Evolutionary conservation across 23 red algal species (phyloP), one percentile per base, ranked within the genome.

Genomic region (Gracilaria gracilis): DNA sequence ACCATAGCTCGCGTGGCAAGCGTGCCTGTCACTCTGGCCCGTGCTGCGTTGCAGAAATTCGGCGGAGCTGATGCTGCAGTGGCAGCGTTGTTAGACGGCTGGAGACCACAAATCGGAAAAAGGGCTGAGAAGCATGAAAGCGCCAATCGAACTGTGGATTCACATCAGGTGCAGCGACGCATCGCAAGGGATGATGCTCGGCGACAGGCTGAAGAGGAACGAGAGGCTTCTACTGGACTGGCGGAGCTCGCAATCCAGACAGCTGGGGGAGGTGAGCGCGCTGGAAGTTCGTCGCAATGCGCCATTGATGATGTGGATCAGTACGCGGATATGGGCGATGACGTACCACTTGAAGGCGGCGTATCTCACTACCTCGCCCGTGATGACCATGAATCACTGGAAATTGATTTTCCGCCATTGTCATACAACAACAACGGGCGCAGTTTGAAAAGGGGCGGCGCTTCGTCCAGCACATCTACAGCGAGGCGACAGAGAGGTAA

Each of bases 351-450:
- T 51, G 72, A 77, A 50, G 72, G 72, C 9, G 72, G 72, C 0
- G 38, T 77, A 9, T 77, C 72, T 49, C 72, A 46, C 12, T 77
- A 77, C 32, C 9, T 49, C 8, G 72, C 72, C 8, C 72, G 38
- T n/a, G 72, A 77, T 50, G 62, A 67, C 33, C 62, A 67, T 67
- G 72, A 77, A 51, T 77, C 72, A 17, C 72, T 77, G 4, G 72
- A 77, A 33, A 50, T 77, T 77, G 72, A 77, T 51, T 77, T 50
- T 77, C 72, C 72, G 27, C 72, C 72, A 51, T 2, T 77, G 7
- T 77, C 72, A 51, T 48, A 77, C 21, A 34, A 23, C 42, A 51
- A 31, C 72, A 25, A 42, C 20, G 2, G 72, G 28, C 40, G 39
- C 2, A 32, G 23, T 34, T 69, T 24, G 13, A 69, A 20, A 9